Evolutionary conservation across 306 rosid genomes (phyloP), one percentile per base, ranked within the genome.

Genomic region (Castanospermum australe): DNA sequence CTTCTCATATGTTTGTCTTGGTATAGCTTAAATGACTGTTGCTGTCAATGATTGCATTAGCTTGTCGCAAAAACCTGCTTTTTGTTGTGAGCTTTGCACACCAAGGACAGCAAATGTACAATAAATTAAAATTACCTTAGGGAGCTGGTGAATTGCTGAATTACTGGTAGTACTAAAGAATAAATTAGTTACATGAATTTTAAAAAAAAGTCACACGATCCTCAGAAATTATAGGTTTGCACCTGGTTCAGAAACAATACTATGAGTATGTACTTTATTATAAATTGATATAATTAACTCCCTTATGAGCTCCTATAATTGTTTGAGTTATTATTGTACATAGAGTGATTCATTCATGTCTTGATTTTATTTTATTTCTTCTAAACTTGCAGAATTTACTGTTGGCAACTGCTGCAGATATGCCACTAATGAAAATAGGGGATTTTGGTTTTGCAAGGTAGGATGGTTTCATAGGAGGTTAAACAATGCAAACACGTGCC

Each of bases 361-460:
- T 56, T 73, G 47, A 69, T 57, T 70, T 39, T 24, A 25, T 81
- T n/a, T n/a, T n/a, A n/a, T 15, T 62, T 60, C n/a, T 45, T 17
- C 73, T n/a, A 20, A 86, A 85, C 76, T 63, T 86, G 96, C 90
- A 96, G 99, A 96, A 96, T 84, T 89, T 96, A 73, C 91, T 96
- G 57, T 78, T 96, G 90, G 83, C 92, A 18, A 71, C 73, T 35
- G 65, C 75, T 75, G 87, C 84, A 72, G 86, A 56, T 55, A 81
- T 76, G 44, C 94, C 96, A 64, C 78, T 82, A 25, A 33, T 96
- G 91, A 96, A 93, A 87, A 90, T 96, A 28, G 99, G 99, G 59
- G 99, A 96, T 89, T 96, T 96, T 78, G 99, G 97, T 85, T 96
- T 96, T 86, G 99, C 98, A 73, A 90, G 99, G 99, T 93, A 79